Percentiles rank a stretch among this genome's conserved stretches.
Conservation (phyloP, 169 alveolate genomes). For the Amoebophrya sp. region DNA sequence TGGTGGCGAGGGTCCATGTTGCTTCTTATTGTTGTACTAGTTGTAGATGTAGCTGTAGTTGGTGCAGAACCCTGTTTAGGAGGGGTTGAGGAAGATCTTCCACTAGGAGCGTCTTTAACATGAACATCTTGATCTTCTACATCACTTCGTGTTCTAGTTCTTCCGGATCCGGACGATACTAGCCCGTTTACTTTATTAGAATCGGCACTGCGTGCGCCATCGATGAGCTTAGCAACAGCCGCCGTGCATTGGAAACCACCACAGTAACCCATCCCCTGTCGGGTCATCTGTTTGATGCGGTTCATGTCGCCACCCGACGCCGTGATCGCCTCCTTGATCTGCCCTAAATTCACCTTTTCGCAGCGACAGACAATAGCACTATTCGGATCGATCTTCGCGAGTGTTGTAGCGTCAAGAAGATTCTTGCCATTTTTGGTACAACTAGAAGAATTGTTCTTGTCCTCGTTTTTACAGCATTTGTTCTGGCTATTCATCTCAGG, state of each 20-base stretch:
- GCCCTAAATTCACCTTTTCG: background rate
- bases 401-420: background rate
- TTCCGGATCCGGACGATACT: too few species aligned
- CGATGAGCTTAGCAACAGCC: background rate
- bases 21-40: background rate
- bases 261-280: background rate
- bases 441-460: background rate
- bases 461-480: too few species aligned
- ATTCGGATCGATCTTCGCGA: too few species aligned
- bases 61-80: background rate
- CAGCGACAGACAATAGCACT: background rate
- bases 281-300: background rate
- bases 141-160: background rate
- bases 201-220: background rate
- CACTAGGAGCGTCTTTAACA: background rate
- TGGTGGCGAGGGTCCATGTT: background rate
- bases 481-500: too few species aligned
- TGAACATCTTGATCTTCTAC: background rate
- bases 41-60: background rate
- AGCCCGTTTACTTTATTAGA: too few species aligned
- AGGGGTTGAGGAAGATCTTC: too few species aligned
- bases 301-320: background rate
- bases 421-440: background rate
- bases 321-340: background rate
- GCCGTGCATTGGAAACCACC: background rate